Evolutionary conservation across 257 asterid species (phyloP), one percentile per base, ranked within the genome.

Genomic region (Verbascum thapsus): DNA sequence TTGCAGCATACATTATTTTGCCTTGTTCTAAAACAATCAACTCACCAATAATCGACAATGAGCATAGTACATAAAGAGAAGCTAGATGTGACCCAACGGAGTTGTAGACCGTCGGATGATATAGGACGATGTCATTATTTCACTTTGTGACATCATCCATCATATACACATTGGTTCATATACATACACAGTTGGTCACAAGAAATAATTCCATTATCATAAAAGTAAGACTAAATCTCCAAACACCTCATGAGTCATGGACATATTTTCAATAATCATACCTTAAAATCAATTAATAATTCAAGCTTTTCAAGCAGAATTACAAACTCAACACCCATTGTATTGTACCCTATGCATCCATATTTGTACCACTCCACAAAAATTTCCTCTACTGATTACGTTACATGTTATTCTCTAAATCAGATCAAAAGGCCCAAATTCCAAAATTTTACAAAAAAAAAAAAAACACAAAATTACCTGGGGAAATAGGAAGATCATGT

Each of bases 381-480:
- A 64, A 51, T 60, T 16, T 41, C 20, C 59, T 45, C 58, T 47
- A 66, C 15, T 43, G 12, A 19, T 4, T 7, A 32, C 49, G 18
- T 39, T 2, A 6, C n/a, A 45, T 15, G 22, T 22, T 56, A 18
- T 38, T 51, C 60, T 40, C 51, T 20, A 13, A 45, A 22, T 38
- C 63, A 76, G 58, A 62, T 56, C 40, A 68, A 68, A n/a, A n/a
- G n/a, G n/a, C n/a, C n/a, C n/a, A n/a, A n/a, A n/a, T n/a, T n/a
- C n/a, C n/a, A n/a, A n/a, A n/a, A n/a, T n/a, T n/a, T n/a, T n/a
- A n/a, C n/a, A n/a, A n/a, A n/a, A n/a, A 63, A 3, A 67, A 58
- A 47, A 1, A 26, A 16, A 19, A 7, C n/a, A 61, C 66, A 69
- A 18, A 66, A n/a, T 57, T 72, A 79, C 85, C 85, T 69, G 81